These are phyloP conservation scores for Colletotrichum sp. DNA, from an alignment of 2,329 filamentous ascomycete species.

Conservation along the genomic window DNA sequence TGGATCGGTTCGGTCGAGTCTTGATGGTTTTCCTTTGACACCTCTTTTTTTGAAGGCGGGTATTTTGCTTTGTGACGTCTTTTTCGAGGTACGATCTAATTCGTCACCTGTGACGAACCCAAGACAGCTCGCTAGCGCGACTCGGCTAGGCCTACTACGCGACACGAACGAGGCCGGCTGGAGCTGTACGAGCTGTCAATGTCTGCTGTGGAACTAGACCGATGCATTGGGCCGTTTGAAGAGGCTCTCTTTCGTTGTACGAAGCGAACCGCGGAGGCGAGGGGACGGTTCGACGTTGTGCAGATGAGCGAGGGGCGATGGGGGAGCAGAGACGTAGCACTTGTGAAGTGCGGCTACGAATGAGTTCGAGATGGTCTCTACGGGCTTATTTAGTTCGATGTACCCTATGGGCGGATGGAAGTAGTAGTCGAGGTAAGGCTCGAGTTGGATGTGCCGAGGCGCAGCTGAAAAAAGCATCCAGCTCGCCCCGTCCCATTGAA, in stretches of 20 bases:
- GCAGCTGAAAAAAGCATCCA: neutral
- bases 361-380: neutral
- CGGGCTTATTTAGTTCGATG: neutral
- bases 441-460: neutral
- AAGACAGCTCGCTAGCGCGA: neutral
- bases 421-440: neutral
- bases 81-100: neutral
- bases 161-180: neutral
- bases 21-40: neutral
- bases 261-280: neutral
- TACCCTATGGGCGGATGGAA: neutral
- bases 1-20: neutral
- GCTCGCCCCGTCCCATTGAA: neutral
- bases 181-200: conserved; percentile 12
- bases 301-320: neutral
- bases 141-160: neutral
- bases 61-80: neutral
- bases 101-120: neutral
- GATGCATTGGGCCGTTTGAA: neutral
- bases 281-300: neutral
- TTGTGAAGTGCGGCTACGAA: neutral
- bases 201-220: neutral
- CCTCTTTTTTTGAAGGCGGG: neutral
- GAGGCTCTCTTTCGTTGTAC: neutral
- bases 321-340: neutral